phyloP scores from a whole-genome alignment of 225 moss, liverwort and hornwort species.

The Asterella californica region DNA sequence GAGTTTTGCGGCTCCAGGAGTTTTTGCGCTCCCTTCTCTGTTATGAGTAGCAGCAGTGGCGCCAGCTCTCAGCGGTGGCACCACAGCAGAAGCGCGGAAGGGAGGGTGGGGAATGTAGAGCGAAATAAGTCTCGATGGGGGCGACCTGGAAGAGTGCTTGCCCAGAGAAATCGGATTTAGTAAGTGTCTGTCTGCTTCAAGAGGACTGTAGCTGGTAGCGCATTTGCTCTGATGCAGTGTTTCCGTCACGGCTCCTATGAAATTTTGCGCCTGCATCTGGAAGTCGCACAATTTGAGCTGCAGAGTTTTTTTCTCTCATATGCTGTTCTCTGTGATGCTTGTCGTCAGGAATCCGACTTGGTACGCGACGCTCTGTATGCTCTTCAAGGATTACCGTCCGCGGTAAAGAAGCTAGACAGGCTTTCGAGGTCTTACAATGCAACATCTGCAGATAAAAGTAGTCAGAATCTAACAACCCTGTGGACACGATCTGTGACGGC shows the following conservation, averaged over 20 bases:
- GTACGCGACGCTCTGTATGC: conserved; percentile 82
- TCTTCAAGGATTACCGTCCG: conserved; percentile 85
- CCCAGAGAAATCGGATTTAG: conserved; percentile 8
- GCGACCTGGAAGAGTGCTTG: background rate
- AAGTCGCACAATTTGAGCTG: too few species aligned
- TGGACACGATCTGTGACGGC: conserved; percentile 82
- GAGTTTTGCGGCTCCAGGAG: background rate
- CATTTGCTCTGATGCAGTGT: too few species aligned
- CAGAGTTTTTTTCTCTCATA: too few species aligned
- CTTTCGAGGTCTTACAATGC: conserved; percentile 58
- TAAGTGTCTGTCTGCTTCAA: background rate
- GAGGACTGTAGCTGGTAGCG: too few species aligned
- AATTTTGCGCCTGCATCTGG: too few species aligned
- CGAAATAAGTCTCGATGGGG: background rate
- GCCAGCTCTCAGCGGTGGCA: background rate
- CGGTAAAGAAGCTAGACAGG: conserved; percentile 82
- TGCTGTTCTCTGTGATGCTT: background rate
- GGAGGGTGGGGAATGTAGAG: background rate
- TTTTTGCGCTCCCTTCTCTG: background rate
- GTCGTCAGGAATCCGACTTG: conserved; percentile 69
- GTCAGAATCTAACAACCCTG: conserved; percentile 55
- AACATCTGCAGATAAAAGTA: conserved; percentile 67
- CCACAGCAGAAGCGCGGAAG: background rate
- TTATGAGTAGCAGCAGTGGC: background rate
- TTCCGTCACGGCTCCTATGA: too few species aligned